phyloP scores from a whole-genome alignment of 495 filamentous ascomycete genomes.

The Penicillium waksmanii region DNA sequence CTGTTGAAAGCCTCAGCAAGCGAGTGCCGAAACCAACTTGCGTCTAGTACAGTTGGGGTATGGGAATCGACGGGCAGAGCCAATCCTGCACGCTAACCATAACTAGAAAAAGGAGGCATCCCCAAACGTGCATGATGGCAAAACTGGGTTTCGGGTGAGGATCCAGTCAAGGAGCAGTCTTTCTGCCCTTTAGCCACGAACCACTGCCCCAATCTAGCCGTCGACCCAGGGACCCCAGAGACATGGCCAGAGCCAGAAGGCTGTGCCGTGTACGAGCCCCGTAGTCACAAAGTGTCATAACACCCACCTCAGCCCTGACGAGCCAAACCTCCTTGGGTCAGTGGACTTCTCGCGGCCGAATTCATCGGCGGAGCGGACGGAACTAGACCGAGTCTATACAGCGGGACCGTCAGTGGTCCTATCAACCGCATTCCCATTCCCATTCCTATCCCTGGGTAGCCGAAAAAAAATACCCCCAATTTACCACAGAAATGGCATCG shows the following conservation, averaged over 20 bases:
- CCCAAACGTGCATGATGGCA: constrained; percentile 5
- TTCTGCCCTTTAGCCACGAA: not conserved
- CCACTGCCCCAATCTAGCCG: not conserved
- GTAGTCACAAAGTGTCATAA: not conserved
- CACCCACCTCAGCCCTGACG: not conserved
- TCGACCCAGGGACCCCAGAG: not conserved
- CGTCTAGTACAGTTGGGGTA: not conserved
- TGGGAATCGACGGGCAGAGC: not conserved
- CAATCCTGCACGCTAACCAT: constrained; percentile 5
- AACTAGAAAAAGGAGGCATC: constrained; percentile 6
- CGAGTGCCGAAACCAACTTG: not conserved
- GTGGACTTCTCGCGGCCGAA: not conserved
- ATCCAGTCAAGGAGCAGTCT: not conserved
- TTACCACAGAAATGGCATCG: not conserved
- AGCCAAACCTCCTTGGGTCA: not conserved
- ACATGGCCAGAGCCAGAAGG: not conserved
- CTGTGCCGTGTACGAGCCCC: not conserved
- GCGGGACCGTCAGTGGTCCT: not conserved
- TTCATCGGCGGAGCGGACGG: not conserved
- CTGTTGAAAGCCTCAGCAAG: not conserved
- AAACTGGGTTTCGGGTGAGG: not conserved
- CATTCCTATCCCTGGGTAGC: not conserved
- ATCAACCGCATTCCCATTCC: not conserved
- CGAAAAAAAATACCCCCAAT: not conserved
- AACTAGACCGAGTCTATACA: constrained; percentile 1